phyloP scores from a whole-genome alignment of 495 filamentous ascomycete genomes.

The Penicillium canescens region DNA sequence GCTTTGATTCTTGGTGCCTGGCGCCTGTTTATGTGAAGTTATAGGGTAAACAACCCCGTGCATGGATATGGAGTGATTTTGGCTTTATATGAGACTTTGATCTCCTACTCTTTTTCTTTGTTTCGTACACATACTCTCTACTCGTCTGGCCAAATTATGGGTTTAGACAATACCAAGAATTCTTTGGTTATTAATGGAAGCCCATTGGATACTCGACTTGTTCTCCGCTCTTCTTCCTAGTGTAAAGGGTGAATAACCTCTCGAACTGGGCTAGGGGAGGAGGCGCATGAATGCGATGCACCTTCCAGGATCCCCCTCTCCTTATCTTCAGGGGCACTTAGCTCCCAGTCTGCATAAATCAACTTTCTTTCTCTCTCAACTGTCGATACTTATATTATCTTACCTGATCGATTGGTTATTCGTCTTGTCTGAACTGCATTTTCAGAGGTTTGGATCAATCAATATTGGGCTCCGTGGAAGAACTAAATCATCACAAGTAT shows the following conservation, averaged over 20 bases:
- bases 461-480: too few relatives aligned
- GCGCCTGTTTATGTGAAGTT: slow-evolving; percentile 71
- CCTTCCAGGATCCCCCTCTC: neutral
- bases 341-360: too few relatives aligned
- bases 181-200: neutral
- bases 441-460: too few relatives aligned
- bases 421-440: too few relatives aligned
- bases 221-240: too few relatives aligned
- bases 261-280: too few relatives aligned
- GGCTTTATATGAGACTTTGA: slow-evolving; percentile 11
- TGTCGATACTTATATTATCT: too few relatives aligned
- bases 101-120: slow-evolving; percentile 11
- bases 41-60: slow-evolving; percentile 8
- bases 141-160: slow-evolving; percentile 6
- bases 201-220: neutral
- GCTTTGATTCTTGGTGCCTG: slow-evolving; percentile 94
- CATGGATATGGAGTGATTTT: slow-evolving; percentile 26
- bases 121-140: slow-evolving; percentile 19
- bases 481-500: too few relatives aligned
- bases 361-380: too few relatives aligned
- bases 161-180: slow-evolving; percentile 1
- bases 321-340: neutral
- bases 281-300: neutral
- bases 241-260: too few relatives aligned
- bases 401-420: too few relatives aligned